Evolutionary conservation across 2,329 filamentous ascomycete species (phyloP), one percentile per base, ranked within the genome.

Genomic region (Meredithiella fracta): DNA sequence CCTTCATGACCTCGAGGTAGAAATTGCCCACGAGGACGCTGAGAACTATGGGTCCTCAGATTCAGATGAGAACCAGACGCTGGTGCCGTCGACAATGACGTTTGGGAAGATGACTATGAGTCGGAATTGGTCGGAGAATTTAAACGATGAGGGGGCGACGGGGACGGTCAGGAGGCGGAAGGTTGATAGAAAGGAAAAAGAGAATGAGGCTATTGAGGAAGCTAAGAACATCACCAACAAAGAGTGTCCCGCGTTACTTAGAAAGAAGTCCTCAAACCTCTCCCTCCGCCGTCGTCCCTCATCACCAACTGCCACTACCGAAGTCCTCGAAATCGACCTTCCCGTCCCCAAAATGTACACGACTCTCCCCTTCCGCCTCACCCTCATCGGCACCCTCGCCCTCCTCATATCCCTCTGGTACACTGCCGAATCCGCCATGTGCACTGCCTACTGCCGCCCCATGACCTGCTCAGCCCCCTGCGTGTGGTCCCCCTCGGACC

Each of bases 401-500:
- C 61, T 74, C 14, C 34, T 74, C 2, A 42, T 75, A 7, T 64
- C 68, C 0, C 52, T 73, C n/a, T 83, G 79, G 79, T 76, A 74
- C 56, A 62, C 69, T 3, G 64, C 71, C n/a, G 80, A 83, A 63
- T 70, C 70, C 0, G 63, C 67, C 25, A 75, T 77, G 67, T 82
- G 77, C 64, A 67, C 64, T 40, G 60, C 67, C 5, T 82, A 75
- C 65, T 80, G 77, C 62, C 73, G 73, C 15, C 76, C 77, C 1
- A 63, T 67, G n/a, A 69, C 69, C 31, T 80, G 78, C 60, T 70
- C 70, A 11, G 64, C 58, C 50, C 70, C 71, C 1, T 81, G 78
- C 63, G 68, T 72, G 37, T 82, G 76, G 76, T 74, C 73, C 26
- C 70, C 72, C 9, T 71, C 76, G 49, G 79, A 82, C 63, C 79